Evolutionary conservation across 805 yeast species (phyloP).

Genomic region (Hanseniaspora osmophila): DNA sequence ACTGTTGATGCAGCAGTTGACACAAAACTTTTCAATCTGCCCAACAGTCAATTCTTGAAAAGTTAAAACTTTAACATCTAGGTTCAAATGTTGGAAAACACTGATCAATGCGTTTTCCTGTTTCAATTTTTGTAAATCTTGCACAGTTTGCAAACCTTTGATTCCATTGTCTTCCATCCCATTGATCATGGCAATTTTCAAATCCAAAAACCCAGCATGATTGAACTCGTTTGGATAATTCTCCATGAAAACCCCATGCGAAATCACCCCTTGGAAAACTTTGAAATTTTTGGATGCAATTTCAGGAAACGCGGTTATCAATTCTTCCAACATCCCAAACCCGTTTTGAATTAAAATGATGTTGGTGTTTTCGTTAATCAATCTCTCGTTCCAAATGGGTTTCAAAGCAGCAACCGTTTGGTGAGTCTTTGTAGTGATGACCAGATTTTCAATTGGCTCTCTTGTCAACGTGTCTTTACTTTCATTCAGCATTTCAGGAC

Average conservation of each 20-base stretch:
- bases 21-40: slow-evolving; percentile 63
- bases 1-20: slow-evolving; percentile 77
- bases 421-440: slow-evolving; percentile 70
- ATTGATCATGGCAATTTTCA: slow-evolving; percentile 40
- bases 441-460: slow-evolving; percentile 36
- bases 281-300: slow-evolving; percentile 16
- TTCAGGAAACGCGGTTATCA: slow-evolving; percentile 41
- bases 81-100: slow-evolving; percentile 14
- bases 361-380: slow-evolving; percentile 39
- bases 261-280: slow-evolving; percentile 54
- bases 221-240: slow-evolving; percentile 27
- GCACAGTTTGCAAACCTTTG: slow-evolving; percentile 12
- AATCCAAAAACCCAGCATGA: slow-evolving; percentile 62
- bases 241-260: slow-evolving; percentile 60
- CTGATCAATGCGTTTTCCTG: slow-evolving; percentile 16
- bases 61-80: slow-evolving; percentile 23
- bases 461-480: slow-evolving; percentile 12
- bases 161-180: slow-evolving; percentile 26
- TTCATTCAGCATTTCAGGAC: slow-evolving; percentile 7
- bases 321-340: slow-evolving; percentile 56
- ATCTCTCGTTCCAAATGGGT: slow-evolving; percentile 30
- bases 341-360: slow-evolving; percentile 79
- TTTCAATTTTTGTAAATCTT: slow-evolving; percentile 7
- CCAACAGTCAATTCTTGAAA: slow-evolving; percentile 37
- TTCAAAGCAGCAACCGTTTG: slow-evolving; percentile 52